Percentiles rank a stretch among this genome's conserved stretches.
phyloP scores from a whole-genome alignment of 495 filamentous ascomycete genomes.

The Evernia prunastri region DNA sequence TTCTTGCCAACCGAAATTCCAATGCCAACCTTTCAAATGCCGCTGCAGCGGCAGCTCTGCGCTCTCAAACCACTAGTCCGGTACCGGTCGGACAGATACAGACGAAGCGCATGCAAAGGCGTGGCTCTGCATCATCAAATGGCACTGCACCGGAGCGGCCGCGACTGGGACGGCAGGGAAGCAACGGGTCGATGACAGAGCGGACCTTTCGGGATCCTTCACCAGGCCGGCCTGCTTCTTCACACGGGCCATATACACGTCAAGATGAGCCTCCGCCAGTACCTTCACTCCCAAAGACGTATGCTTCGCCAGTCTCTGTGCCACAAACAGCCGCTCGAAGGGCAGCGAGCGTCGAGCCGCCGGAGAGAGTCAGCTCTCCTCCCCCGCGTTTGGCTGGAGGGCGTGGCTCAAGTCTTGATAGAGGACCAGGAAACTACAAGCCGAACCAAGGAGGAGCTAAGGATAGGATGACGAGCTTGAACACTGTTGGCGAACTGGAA shows the following conservation, averaged over 20 bases:
- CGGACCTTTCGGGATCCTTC: constrained; percentile 73
- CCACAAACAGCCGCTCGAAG: constrained; percentile 36
- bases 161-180: constrained; percentile 56
- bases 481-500: constrained; percentile 13
- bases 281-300: constrained; percentile 56
- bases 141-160: constrained; percentile 41
- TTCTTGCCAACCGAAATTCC: constrained; percentile 59
- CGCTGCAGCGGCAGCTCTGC: constrained; percentile 76
- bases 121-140: constrained; percentile 61
- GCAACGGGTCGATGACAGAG: constrained; percentile 76
- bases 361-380: constrained; percentile 44
- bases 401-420: constrained; percentile 43
- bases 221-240: constrained; percentile 46
- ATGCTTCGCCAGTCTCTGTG: constrained; percentile 29
- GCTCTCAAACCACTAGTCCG: constrained; percentile 67
- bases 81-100: constrained; percentile 72
- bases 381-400: constrained; percentile 36
- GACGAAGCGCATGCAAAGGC: constrained; percentile 79
- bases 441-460: constrained; percentile 16
- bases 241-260: constrained; percentile 30
- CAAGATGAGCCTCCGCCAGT: constrained; percentile 60
- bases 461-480: constrained; percentile 17
- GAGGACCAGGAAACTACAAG: constrained; percentile 27
- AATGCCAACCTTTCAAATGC: constrained; percentile 67
- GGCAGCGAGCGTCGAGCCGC: constrained; percentile 49